Percentiles rank a stretch among this genome's conserved stretches.
Conservation (phyloP, 192 early-diverging fungal species). For the Umbelopsis sp. region DNA sequence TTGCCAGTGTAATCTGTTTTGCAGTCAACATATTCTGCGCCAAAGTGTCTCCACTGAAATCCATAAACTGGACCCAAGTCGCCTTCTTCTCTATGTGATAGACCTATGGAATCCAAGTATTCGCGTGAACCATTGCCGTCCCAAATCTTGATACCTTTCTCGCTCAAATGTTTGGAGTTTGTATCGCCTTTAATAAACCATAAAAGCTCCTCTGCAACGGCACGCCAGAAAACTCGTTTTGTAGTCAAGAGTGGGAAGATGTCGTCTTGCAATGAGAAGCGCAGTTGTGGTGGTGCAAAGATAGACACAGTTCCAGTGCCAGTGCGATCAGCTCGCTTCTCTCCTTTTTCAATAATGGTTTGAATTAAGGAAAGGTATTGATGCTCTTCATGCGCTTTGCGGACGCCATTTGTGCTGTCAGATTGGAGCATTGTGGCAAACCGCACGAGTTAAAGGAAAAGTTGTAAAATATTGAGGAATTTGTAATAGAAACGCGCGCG, state of each 20-base stretch:
- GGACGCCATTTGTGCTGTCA: background rate
- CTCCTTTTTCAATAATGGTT: constrained; percentile 71
- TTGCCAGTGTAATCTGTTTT: constrained; percentile 86
- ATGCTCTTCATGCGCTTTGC: constrained; percentile 64
- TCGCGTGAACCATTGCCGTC: constrained; percentile 91
- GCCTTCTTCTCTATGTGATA: constrained; percentile 74
- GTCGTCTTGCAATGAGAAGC: constrained; percentile 78
- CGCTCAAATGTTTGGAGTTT: constrained; percentile 72
- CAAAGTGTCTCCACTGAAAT: constrained; percentile 99
- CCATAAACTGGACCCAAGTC: constrained; percentile 97
- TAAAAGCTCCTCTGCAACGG: constrained; percentile 91
- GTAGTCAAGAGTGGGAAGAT: constrained; percentile 91
- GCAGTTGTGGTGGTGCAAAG: constrained; percentile 86
- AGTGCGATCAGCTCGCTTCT: constrained; percentile 83
- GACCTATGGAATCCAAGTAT: constrained; percentile 83
- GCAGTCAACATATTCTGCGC: constrained; percentile 81
- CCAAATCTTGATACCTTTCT: constrained; percentile 81
- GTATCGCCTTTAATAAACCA: constrained; percentile 96
- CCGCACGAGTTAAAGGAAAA: background rate
- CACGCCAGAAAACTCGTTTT: constrained; percentile 91
- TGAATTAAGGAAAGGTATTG: constrained; percentile 87
- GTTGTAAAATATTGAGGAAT: background rate
- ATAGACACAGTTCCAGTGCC: constrained; percentile 82
- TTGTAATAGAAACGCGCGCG: background rate
- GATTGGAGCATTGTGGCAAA: background rate